phyloP scores from a whole-genome alignment of 1,284 basidiomycete genomes.

The Stereum hirsutum region DNA sequence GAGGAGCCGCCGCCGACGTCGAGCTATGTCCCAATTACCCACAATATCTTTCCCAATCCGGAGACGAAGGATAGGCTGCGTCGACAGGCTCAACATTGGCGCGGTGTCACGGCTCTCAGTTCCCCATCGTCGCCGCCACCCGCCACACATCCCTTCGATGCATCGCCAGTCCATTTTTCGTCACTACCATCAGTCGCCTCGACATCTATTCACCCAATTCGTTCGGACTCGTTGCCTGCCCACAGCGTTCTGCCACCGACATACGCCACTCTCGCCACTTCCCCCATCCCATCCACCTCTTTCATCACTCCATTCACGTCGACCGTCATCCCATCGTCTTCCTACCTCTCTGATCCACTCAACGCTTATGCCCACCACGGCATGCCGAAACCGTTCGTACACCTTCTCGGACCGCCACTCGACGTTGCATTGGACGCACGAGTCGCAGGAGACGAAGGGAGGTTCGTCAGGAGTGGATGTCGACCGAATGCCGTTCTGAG shows the following conservation, averaged over 20 bases:
- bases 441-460: conserved; percentile 63
- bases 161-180: conserved; percentile 23
- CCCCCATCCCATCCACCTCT: conserved; percentile 34
- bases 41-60: conserved; percentile 42
- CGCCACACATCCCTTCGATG: conserved; percentile 20
- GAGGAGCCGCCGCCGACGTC: conserved; percentile 34
- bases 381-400: conserved; percentile 73
- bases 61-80: conserved; percentile 44
- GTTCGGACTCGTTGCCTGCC: conserved; percentile 25
- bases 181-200: conserved; percentile 24
- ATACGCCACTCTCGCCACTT: conserved; percentile 38
- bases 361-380: conserved; percentile 67
- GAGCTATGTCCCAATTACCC: conserved; percentile 31
- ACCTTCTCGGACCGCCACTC: conserved; percentile 73
- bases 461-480: conserved; percentile 82
- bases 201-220: conserved; percentile 25
- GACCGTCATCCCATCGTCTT: conserved; percentile 48
- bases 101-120: conserved; percentile 58
- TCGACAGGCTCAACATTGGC: conserved; percentile 55
- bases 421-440: conserved; percentile 80
- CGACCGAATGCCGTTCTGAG: conserved; percentile 84
- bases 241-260: conserved; percentile 43
- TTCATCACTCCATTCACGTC: conserved; percentile 51
- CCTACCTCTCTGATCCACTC: conserved; percentile 56
- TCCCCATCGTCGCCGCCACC: conserved; percentile 22